Evolutionary conservation across 345 rosid species (phyloP), one percentile per base, ranked within the genome.

Genomic region (Brassica napus): DNA sequence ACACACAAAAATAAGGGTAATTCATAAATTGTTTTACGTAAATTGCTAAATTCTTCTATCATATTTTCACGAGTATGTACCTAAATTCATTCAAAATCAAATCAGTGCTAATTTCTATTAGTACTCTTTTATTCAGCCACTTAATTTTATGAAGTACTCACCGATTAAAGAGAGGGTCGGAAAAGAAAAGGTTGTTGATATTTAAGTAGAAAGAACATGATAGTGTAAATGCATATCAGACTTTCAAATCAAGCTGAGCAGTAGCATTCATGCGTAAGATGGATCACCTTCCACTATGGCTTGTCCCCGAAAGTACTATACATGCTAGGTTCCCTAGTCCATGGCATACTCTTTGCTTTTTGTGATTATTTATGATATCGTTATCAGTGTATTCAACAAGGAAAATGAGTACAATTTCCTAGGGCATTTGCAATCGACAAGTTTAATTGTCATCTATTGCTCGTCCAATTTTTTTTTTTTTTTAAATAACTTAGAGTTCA

Each of bases 241-340:
- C 75, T 62, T 8, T 74, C 79, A 74, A 80, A 80, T 74, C 75
- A 69, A 79, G 58, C 3, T 61, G 65, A 80, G 59, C 83, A 80
- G 60, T 26, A 64, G 60, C 6, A 28, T 74, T 68, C 79, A 69
- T 74, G 75, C 79, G 79, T 74, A 57, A 35, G 79, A 69, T 80
- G 37, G 71, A 55, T 80, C 83, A 80, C 32, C 66, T 64, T 74
- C 83, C 83, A 80, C 83, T 80, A 80, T 80, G 34, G 15, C 59
- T 80, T 80, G 83, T 80, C 79, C 79, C 83, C 76, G 24, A 49
- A 73, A 80, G 71, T 79, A 79, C 71, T 35, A 63, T 74, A 74
- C 83, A 79, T 28, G 65, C 71, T 74, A 79, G 52, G 61, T 64
- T 74, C 66, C 65, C 32, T 69, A 69, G 75, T 16, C 55, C 52